Conservation (phyloP, 768 basidiomycete species). For the Saitozyma podzolica region DNA sequence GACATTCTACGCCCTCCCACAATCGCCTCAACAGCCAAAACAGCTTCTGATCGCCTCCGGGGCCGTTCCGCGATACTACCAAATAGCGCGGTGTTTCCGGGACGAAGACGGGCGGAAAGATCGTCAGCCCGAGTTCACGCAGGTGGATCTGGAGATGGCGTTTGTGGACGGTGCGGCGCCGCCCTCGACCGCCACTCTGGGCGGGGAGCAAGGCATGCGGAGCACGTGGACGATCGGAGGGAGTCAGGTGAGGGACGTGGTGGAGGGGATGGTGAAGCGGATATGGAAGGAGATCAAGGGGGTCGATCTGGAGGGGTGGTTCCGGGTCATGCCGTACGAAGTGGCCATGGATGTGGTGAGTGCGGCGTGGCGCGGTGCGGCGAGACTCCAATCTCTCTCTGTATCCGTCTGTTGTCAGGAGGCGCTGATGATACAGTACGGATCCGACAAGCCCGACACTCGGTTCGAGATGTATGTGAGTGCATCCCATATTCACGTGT, state of each 20-base stretch:
- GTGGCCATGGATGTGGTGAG: conserved; percentile 84
- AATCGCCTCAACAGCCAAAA: conserved; percentile 95
- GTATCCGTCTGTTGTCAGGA: too few species aligned
- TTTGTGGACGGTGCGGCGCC: conserved; percentile 77
- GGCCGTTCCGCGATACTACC: conserved; percentile 83
- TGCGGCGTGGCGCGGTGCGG: neutral
- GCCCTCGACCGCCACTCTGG: neutral
- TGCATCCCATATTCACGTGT: conserved; percentile 6
- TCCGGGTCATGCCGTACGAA: conserved; percentile 81
- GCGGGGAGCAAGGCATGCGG: conserved; percentile 26
- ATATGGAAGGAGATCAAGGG: conserved; percentile 76
- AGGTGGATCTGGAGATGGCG: conserved; percentile 94
- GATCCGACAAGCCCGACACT: conserved; percentile 92
- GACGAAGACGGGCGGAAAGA: conserved; percentile 95
- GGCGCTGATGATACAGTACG: conserved; percentile 62
- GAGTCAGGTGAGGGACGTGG: conserved; percentile 71
- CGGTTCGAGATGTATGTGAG: conserved; percentile 81
- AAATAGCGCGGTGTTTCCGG: conserved; percentile 90
- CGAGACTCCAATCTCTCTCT: too few species aligned
- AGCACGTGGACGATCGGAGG: conserved; percentile 81
- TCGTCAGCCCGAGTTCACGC: conserved; percentile 94
- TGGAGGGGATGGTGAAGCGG: conserved; percentile 70
- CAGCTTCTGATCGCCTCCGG: conserved; percentile 90
- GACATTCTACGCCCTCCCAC: conserved; percentile 81
- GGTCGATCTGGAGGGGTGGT: conserved; percentile 62